Evolutionary conservation across 345 rosid species (phyloP).

Genomic region (Aquilaria yunnanensis): DNA sequence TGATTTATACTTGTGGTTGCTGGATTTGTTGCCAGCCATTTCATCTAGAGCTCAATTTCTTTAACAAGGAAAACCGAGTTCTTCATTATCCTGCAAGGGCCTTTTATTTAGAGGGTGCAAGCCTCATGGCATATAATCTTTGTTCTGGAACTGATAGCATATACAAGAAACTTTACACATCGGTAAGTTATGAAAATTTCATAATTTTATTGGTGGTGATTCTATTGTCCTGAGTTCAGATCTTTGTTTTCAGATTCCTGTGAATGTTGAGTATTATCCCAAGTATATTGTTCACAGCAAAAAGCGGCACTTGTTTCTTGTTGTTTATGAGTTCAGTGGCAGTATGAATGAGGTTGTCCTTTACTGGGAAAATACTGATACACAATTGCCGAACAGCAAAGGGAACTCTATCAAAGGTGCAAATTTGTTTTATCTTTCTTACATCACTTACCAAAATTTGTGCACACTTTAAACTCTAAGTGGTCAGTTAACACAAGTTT

Average conservation of each 20-base stretch:
- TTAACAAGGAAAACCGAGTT: conserved; percentile 83
- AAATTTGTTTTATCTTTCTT: conserved; percentile 5
- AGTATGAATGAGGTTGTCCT: conserved; percentile 78
- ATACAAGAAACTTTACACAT: conserved; percentile 81
- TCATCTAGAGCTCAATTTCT: conserved; percentile 97
- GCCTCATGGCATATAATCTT: conserved; percentile 87
- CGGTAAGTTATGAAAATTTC: conserved; percentile 39
- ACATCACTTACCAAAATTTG: conserved; percentile 1
- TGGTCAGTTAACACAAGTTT: conserved; percentile 7
- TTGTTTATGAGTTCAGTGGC: conserved; percentile 83
- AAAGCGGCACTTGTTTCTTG: conserved; percentile 73
- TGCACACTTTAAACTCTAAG: not conserved
- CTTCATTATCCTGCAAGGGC: conserved; percentile 96
- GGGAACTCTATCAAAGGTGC: conserved; percentile 80
- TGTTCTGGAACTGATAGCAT: conserved; percentile 72
- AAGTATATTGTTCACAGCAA: conserved; percentile 63
- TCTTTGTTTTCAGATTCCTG: conserved; percentile 63
- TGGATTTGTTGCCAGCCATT: conserved; percentile 63
- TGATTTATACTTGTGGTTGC: conserved; percentile 23
- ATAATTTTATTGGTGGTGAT: conserved; percentile 3
- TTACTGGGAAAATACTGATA: conserved; percentile 83
- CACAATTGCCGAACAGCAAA: conserved; percentile 61
- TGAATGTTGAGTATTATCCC: conserved; percentile 73
- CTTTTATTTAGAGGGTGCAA: conserved; percentile 77
- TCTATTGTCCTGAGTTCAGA: conserved; percentile 6